Conservation (phyloP, 371 early-diverging fungal genomes). For the Lichtheimia ornata region DNA sequence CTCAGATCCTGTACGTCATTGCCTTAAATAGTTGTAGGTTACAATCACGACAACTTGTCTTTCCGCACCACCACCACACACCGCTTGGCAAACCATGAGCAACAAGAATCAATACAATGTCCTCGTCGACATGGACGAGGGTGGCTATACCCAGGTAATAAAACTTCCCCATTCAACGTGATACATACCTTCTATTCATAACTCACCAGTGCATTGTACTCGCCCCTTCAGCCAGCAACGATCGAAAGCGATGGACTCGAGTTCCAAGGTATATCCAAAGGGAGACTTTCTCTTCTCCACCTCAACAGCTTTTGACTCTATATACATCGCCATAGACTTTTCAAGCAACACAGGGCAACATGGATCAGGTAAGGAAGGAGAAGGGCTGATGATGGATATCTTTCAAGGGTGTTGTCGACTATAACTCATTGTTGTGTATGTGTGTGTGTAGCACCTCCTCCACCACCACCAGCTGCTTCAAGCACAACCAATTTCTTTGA, state of each 20-base stretch:
- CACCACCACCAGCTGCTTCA: constrained; percentile 24
- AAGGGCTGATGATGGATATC: neutral
- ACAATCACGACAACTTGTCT: too few relatives aligned
- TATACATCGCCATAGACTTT: constrained; percentile 17
- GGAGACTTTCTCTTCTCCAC: neutral
- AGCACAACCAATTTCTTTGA: constrained; percentile 32
- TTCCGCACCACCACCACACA: too few relatives aligned
- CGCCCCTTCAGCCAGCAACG: constrained; percentile 41
- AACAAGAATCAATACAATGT: constrained; percentile 50
- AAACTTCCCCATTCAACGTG: too few relatives aligned
- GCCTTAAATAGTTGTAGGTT: too few relatives aligned
- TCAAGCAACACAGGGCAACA: constrained; percentile 16
- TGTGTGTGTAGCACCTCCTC: constrained; percentile 5
- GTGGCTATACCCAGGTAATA: constrained; percentile 35
- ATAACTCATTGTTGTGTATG: neutral
- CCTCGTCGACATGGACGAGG: constrained; percentile 56
- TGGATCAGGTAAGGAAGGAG: constrained; percentile 10
- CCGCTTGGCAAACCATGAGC: too few relatives aligned
- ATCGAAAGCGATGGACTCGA: constrained; percentile 55
- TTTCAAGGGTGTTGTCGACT: neutral
- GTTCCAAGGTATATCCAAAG: constrained; percentile 41
- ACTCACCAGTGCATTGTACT: neutral
- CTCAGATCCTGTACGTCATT: too few relatives aligned
- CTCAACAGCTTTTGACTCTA: neutral
- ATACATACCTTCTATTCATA: neutral